These are phyloP conservation scores for Intubia oerlemansii DNA, from an alignment of 2,329 filamentous ascomycete genomes.

Conservation along the genomic window DNA sequence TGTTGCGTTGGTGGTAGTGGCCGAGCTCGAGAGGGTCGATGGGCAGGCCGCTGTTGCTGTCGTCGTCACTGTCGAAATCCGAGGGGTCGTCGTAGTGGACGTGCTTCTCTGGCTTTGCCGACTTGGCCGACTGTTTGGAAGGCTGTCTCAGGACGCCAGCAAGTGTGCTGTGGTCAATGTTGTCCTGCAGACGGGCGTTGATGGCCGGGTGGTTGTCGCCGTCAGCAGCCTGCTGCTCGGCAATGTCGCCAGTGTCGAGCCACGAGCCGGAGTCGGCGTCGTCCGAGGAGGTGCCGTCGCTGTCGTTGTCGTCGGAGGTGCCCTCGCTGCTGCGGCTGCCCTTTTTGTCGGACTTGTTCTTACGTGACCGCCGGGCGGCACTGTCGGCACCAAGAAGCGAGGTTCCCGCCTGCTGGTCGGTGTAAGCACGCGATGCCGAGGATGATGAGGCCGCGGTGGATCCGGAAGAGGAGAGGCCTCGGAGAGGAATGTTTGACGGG, in stretches of 20 bases:
- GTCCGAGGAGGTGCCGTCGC: slow-evolving; percentile 13
- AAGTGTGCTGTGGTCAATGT: slow-evolving; percentile 40
- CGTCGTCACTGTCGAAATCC: slow-evolving; percentile 9
- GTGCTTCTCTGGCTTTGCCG: slow-evolving; percentile 29
- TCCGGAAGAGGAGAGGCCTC: slow-evolving; percentile 30
- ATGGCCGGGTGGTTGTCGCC: slow-evolving; percentile 47
- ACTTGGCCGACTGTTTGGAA: slow-evolving; percentile 8
- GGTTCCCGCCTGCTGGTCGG: slow-evolving; percentile 17
- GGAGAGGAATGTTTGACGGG: slow-evolving; percentile 71
- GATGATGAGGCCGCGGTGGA: slow-evolving; percentile 1
- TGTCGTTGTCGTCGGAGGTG: slow-evolving; percentile 9
- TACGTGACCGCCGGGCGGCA: slow-evolving; percentile 10
- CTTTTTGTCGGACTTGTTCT: too few relatives aligned
- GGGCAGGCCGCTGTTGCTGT: slow-evolving; percentile 5
- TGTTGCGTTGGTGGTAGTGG: too few relatives aligned
- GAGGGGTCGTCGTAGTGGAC: slow-evolving; percentile 41
- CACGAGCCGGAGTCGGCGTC: slow-evolving; percentile 38
- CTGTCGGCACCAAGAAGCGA: slow-evolving; percentile 27
- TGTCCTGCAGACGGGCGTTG: slow-evolving; percentile 43
- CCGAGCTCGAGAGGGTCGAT: neutral
- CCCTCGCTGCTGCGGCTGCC: too few relatives aligned
- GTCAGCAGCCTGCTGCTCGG: slow-evolving; percentile 65
- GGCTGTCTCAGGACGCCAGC: slow-evolving; percentile 23
- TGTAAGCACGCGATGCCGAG: slow-evolving; percentile 13
- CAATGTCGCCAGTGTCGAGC: slow-evolving; percentile 89